phyloP scores from a whole-genome alignment of 257 asterid genomes.

The Anisodus acutangulus region DNA sequence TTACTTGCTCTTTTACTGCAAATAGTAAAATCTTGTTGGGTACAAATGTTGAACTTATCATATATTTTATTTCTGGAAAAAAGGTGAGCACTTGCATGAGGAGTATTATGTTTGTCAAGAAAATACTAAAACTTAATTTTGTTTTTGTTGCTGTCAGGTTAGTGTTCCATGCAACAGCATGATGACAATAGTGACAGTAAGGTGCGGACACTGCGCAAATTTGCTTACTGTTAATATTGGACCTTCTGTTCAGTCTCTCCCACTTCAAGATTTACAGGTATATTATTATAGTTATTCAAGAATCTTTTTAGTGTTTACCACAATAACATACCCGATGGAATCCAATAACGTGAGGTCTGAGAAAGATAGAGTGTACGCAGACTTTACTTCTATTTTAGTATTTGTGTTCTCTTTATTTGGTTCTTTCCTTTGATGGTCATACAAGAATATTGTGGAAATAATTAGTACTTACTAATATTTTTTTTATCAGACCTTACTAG shows the following conservation, averaged over 20 bases:
- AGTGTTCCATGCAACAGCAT: constrained; percentile 83
- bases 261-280: constrained; percentile 84
- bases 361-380: too few relatives aligned
- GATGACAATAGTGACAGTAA: constrained; percentile 76
- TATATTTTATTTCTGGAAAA: too few relatives aligned
- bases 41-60: background rate
- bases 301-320: background rate
- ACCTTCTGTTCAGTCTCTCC: constrained; percentile 68
- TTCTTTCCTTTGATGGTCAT: background rate
- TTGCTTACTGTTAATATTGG: constrained; percentile 81
- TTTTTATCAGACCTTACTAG: too few relatives aligned
- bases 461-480: too few relatives aligned
- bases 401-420: background rate
- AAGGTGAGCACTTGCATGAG: background rate
- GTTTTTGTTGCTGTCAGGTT: constrained; percentile 54
- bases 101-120: background rate
- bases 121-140: background rate
- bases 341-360: too few relatives aligned
- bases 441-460: background rate
- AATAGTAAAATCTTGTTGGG: background rate
- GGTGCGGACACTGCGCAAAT: constrained; percentile 94
- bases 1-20: background rate
- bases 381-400: too few relatives aligned
- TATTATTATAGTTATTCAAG: background rate
- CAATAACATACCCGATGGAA: too few relatives aligned